Percentiles rank a stretch among this genome's conserved stretches.
phyloP scores from a whole-genome alignment of 139 green algal species.

The Trebouxia sp. region DNA sequence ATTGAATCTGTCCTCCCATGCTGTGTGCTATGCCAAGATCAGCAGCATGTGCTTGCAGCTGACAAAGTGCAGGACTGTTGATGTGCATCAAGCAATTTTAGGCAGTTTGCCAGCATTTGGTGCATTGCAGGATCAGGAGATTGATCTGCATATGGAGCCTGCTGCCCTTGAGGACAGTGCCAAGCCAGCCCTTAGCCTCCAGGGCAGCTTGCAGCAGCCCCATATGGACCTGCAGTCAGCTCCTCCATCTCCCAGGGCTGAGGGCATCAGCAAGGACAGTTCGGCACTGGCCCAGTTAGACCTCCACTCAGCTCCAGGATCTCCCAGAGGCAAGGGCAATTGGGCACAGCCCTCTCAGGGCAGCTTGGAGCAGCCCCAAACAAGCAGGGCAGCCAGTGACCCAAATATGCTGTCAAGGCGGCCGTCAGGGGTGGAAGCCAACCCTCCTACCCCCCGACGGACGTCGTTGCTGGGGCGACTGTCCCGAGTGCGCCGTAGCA shows the following conservation, averaged over 20 bases:
- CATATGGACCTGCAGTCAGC: neutral
- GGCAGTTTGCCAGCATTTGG: no score
- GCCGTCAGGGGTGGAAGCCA: neutral
- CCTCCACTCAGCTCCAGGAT: neutral
- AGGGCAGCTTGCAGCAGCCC: no score
- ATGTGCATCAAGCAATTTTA: no score
- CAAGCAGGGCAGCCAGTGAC: neutral
- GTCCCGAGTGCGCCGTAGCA: neutral
- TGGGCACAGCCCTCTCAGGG: neutral
- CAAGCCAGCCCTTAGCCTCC: neutral
- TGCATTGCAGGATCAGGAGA: no score
- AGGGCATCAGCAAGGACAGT: no score
- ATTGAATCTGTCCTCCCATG: no score
- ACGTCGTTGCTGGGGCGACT: neutral
- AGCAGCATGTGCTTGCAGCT: no score
- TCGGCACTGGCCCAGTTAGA: no score
- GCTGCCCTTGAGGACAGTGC: no score
- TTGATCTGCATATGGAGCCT: no score
- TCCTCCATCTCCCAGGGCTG: conserved; percentile 1
- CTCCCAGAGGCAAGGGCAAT: neutral
- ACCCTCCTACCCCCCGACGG: neutral
- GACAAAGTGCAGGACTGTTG: no score
- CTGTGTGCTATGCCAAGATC: no score
- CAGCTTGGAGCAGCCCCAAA: neutral
- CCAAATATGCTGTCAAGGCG: neutral